These are phyloP conservation scores for Hypoxylon sp. DNA, from an alignment of 2,329 filamentous ascomycete genomes.

Conservation along the genomic window DNA sequence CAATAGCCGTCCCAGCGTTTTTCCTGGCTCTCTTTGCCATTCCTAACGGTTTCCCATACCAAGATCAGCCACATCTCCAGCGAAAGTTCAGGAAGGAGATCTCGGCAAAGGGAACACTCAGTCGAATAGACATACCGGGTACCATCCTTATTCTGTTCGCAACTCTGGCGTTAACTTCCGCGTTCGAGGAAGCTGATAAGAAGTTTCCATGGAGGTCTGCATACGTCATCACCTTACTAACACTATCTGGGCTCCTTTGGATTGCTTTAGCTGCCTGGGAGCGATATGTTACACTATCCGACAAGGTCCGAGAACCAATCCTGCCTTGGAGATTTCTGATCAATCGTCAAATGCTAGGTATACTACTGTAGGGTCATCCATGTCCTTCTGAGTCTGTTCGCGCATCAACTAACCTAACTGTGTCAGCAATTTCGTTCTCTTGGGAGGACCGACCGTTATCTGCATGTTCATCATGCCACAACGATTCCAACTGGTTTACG, in stretches of 20 bases:
- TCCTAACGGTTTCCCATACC: conserved; percentile 28
- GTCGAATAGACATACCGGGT: conserved; percentile 39
- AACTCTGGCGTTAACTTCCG: conserved; percentile 33
- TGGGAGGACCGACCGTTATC: conserved; percentile 32
- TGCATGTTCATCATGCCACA: conserved; percentile 40
- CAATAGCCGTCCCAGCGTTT: conserved; percentile 13
- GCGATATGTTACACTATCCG: conserved; percentile 34
- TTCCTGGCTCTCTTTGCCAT: conserved; percentile 16
- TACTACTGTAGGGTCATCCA: conserved; percentile 36
- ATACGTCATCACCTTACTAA: conserved; percentile 44
- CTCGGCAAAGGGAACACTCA: conserved; percentile 5
- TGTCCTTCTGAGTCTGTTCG: background rate
- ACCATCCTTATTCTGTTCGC: conserved; percentile 40
- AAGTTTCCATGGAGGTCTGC: conserved; percentile 44
- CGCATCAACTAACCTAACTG: too few species aligned
- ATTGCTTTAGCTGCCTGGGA: conserved; percentile 38
- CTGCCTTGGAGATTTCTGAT: conserved; percentile 42
- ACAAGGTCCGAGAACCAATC: conserved; percentile 36
- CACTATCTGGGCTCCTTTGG: conserved; percentile 38
- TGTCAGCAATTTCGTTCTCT: conserved; percentile 26
- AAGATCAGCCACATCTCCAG: conserved; percentile 1
- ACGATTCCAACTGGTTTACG: conserved; percentile 43
- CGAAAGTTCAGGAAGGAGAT: background rate
- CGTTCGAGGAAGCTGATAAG: conserved; percentile 43
- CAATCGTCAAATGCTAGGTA: conserved; percentile 41